phyloP scores from a whole-genome alignment of 176 grass and related monocot genomes.

The Avena insularis region DNA sequence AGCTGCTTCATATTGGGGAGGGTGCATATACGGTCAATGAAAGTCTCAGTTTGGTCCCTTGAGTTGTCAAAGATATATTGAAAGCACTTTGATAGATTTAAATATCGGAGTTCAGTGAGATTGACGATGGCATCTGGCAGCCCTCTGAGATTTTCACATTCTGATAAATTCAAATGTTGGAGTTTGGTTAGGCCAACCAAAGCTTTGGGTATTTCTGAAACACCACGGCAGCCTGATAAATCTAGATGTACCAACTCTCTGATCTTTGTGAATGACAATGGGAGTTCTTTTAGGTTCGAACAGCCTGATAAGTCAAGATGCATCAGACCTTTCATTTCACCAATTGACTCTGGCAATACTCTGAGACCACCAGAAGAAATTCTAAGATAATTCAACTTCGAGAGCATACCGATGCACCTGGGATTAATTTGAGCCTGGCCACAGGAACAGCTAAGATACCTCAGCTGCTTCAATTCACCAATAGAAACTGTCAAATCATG shows the following conservation, averaged over 20 bases:
- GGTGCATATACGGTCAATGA: neutral
- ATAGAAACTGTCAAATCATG: neutral
- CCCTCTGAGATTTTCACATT: neutral
- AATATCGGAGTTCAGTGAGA: neutral
- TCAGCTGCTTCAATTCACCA: neutral
- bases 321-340: neutral
- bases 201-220: neutral
- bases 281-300: neutral
- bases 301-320: neutral
- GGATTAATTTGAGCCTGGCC: too few species aligned
- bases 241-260: neutral
- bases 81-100: neutral
- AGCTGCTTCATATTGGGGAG: neutral
- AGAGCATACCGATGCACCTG: too few species aligned
- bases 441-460: neutral
- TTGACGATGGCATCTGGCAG: neutral
- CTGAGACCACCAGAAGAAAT: neutral
- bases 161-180: neutral
- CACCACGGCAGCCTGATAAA: neutral
- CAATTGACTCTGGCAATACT: neutral
- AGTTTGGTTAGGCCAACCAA: neutral
- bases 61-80: neutral
- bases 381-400: neutral
- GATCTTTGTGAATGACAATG: neutral
- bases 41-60: neutral